A percentile compares a stretch with the other conserved stretches of the same genome.
Conservation (phyloP, 1,139 yeast species). For the Pneumocystis sp. region DNA sequence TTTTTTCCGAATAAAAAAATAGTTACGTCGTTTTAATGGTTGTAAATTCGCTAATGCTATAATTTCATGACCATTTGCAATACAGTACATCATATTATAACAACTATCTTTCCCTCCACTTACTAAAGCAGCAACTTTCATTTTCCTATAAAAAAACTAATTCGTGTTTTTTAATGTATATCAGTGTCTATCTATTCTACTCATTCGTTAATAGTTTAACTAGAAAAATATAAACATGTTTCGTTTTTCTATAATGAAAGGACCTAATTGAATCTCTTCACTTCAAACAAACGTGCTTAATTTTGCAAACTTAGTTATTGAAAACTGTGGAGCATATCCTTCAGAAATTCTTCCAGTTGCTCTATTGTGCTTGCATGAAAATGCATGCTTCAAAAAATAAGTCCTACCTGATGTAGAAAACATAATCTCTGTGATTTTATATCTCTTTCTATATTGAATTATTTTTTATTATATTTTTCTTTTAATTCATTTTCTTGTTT, state of each 20-base stretch:
- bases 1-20: neutral
- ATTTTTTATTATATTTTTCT: neutral
- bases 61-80: constrained; percentile 67
- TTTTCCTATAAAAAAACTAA: constrained; percentile 19
- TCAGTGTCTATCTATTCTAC: neutral
- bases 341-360: neutral
- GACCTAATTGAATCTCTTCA: neutral
- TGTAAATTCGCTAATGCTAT: constrained; percentile 71
- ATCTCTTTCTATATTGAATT: neutral
- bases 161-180: neutral
- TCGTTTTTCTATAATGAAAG: neutral
- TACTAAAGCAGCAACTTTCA: constrained; percentile 84
- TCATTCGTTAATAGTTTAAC: neutral
- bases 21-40: constrained; percentile 31
- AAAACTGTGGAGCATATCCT: neutral
- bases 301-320: neutral
- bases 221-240: neutral
- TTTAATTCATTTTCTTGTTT: neutral
- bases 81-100: constrained; percentile 71
- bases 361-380: neutral
- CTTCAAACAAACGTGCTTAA: neutral
- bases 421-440: neutral
- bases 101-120: constrained; percentile 97
- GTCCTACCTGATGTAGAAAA: neutral
- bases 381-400: neutral